Conservation (phyloP, 495 filamentous ascomycete genomes). For the Clavariopsis aquatica region DNA sequence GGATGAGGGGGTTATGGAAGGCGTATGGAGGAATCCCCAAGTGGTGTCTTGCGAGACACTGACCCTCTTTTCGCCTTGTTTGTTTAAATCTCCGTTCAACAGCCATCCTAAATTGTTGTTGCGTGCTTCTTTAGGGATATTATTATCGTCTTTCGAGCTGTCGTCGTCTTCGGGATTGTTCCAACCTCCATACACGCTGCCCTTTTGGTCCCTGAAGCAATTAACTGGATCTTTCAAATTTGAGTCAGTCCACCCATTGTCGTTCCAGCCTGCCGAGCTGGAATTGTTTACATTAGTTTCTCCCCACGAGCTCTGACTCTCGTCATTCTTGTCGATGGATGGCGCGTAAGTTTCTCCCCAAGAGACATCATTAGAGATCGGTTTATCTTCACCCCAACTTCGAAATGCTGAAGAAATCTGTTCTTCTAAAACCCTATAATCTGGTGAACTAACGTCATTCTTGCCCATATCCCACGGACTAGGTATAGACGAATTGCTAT, state of each 20-base stretch:
- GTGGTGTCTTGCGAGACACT: background rate
- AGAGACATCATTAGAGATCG: too few species aligned
- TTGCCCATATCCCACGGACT: background rate
- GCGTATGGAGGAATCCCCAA: background rate
- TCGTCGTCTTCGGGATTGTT: background rate
- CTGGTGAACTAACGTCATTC: background rate
- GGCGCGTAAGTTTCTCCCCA: background rate
- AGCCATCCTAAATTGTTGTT: too few species aligned
- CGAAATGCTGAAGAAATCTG: too few species aligned
- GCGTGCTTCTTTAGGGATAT: too few species aligned
- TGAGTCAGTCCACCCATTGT: background rate
- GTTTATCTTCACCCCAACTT: too few species aligned
- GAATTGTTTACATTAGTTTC: background rate
- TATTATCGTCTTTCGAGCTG: background rate
- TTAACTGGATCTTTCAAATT: background rate
- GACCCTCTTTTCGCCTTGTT: too few species aligned
- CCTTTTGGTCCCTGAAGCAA: background rate
- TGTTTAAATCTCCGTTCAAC: too few species aligned
- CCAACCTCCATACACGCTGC: background rate
- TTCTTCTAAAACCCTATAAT: background rate
- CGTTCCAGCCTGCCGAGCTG: background rate
- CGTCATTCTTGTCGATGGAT: background rate
- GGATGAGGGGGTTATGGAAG: background rate
- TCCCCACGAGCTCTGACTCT: background rate
- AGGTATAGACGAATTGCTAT: background rate